Conservation (phyloP, 305 asterid species). For the Fraxinus floribunda region DNA sequence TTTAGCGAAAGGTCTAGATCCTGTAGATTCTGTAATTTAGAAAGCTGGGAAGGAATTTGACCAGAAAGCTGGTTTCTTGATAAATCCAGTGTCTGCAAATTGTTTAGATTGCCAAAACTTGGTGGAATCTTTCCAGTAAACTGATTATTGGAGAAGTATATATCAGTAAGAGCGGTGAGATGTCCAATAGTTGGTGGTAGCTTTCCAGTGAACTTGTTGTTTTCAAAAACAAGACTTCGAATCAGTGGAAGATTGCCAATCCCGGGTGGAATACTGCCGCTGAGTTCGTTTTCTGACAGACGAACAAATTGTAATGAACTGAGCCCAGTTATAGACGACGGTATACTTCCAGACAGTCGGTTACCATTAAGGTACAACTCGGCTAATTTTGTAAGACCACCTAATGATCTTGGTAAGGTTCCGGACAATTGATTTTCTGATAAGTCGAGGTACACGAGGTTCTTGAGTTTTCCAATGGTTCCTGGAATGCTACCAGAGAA, state of each 20-base stretch:
- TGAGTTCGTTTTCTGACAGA: constrained; percentile 43
- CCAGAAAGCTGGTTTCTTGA: constrained; percentile 51
- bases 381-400: constrained; percentile 36
- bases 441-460: constrained; percentile 38
- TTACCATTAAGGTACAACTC: constrained; percentile 39
- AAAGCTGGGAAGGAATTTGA: constrained; percentile 43
- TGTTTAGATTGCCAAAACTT: constrained; percentile 43
- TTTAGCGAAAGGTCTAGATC: constrained; percentile 53
- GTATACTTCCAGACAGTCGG: constrained; percentile 45
- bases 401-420: constrained; percentile 47
- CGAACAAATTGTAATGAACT: constrained; percentile 36
- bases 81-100: constrained; percentile 40
- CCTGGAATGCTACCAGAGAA: constrained; percentile 48
- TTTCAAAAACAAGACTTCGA: constrained; percentile 42
- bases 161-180: constrained; percentile 33
- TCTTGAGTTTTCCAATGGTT: constrained; percentile 38
- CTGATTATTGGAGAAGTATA: constrained; percentile 56
- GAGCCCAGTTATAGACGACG: constrained; percentile 47
- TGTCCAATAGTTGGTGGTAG: constrained; percentile 56
- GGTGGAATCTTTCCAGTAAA: constrained; percentile 53
- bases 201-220: constrained; percentile 54
- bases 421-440: constrained; percentile 47
- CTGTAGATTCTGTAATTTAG: constrained; percentile 36
- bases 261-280: constrained; percentile 54
- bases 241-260: constrained; percentile 39